A percentile compares a stretch with the other conserved stretches of the same genome.
phyloP scores from a whole-genome alignment of 495 filamentous ascomycete species.

The Aspergillus mulundensis region DNA sequence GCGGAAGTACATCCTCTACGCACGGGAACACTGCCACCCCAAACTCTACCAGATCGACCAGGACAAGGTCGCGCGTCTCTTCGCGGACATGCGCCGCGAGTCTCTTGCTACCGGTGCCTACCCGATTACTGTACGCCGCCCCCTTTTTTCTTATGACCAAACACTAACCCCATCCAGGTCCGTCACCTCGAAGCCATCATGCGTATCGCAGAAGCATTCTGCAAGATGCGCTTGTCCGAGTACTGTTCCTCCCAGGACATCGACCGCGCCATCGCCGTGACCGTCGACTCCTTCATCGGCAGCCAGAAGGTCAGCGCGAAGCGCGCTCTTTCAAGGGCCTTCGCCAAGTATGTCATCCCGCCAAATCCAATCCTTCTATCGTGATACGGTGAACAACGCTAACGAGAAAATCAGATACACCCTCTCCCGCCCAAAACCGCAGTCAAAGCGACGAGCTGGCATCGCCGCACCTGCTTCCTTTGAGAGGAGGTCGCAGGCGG shows the following conservation, averaged over 20 bases:
- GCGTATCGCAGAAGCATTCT: slow-evolving; percentile 87
- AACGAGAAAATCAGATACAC: slow-evolving; percentile 38
- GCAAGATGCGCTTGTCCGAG: slow-evolving; percentile 91
- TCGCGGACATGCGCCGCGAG: slow-evolving; percentile 94
- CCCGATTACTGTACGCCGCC: slow-evolving; percentile 82
- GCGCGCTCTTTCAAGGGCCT: slow-evolving; percentile 92
- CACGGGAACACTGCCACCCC: slow-evolving; percentile 81
- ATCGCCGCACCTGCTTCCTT: slow-evolving; percentile 33
- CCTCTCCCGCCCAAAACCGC: slow-evolving; percentile 42
- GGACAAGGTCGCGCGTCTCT: slow-evolving; percentile 91
- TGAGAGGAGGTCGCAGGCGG: not conserved
- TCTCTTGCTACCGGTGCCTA: slow-evolving; percentile 90
- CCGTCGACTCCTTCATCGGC: slow-evolving; percentile 92
- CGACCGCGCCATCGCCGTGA: slow-evolving; percentile 94
- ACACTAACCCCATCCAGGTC: slow-evolving; percentile 54
- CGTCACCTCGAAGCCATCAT: slow-evolving; percentile 97
- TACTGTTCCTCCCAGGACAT: slow-evolving; percentile 88
- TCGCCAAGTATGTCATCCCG: slow-evolving; percentile 76
- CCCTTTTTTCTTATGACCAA: not conserved
- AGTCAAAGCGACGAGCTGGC: slow-evolving; percentile 43
- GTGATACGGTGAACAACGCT: not conserved
- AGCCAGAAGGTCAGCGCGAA: slow-evolving; percentile 97
- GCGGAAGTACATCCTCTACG: slow-evolving; percentile 96
- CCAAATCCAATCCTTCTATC: not conserved
- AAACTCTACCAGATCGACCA: slow-evolving; percentile 98